Evolutionary conservation across 179 eudicot genomes (phyloP).

Genomic region (Beta macrorhiza): DNA sequence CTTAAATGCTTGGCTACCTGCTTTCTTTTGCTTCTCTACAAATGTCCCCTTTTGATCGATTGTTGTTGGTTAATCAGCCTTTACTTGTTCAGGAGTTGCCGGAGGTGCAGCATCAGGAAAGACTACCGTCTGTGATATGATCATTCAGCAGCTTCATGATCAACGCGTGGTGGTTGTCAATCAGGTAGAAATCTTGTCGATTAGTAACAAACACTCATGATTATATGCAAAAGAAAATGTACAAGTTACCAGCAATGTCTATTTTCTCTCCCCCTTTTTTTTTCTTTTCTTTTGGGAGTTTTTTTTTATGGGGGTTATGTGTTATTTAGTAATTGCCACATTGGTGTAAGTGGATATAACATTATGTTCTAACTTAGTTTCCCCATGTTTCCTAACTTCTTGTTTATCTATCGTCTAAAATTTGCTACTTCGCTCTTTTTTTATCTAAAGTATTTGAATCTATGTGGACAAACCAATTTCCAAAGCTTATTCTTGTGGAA

Average conservation of each 20-base stretch:
- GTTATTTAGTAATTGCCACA: not conserved
- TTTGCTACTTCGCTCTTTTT: not conserved
- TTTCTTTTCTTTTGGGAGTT: not conserved
- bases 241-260: not conserved
- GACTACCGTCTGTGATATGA: constrained; percentile 92
- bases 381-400: not conserved
- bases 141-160: constrained; percentile 92
- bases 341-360: not conserved
- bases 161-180: constrained; percentile 91
- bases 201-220: not conserved
- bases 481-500: not conserved
- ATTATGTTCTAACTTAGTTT: not conserved
- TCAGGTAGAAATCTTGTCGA: constrained; percentile 51
- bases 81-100: constrained; percentile 65
- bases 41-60: constrained; percentile 1
- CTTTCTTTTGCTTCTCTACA: not conserved
- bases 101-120: constrained; percentile 97
- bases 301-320: not conserved
- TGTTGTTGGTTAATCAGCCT: constrained; percentile 9
- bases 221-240: not conserved
- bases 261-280: not conserved
- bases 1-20: not conserved
- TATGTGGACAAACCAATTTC: not conserved
- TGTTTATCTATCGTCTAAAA: not conserved
- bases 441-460: not conserved